Base-by-base conservation (phyloP, 768 basidiomycete species). In the Boletus sp. region DNA sequence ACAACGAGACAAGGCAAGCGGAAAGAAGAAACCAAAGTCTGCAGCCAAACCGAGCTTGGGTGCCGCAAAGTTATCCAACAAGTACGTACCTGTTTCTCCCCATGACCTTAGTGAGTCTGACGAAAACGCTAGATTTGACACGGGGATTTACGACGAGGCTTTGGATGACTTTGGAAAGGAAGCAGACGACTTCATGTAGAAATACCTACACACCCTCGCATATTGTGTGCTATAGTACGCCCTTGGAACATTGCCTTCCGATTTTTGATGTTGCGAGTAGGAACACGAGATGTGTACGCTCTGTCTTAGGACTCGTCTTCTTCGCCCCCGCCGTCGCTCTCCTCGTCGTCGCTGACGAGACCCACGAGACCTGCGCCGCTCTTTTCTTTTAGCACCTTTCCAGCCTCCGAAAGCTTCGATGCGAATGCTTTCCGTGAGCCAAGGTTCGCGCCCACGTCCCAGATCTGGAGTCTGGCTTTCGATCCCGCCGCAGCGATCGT, bases 401-500 rank as follows among this genome's bases (percentile, higher is more conserved):
- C 93, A 3, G 87, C 85, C 57, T 83, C 82, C 17, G 79, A 77
- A 32, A 99, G 74, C 70, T 95, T 92, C 7, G 80, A 72, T 0
- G 83, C 86, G 51, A 98, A 94, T 0, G 87, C 86, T 65, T 90
- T 91, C 45, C 94, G 79, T 10, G 84, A 91, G 25, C 90, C 90
- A 17, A 78, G 73, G 67, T 91, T 98, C 5, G 90, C 81, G 10
- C 85, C 90, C 38, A 96, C 81, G 64, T 99, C 96, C 96, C 96
- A 99, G 15, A 99, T 78, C 69, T 98, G 96, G 7, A 99, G 71
- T 67, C 88, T 93, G 1, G 92, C 96, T 65, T 93, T 90, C 3
- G 93, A 95, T 13, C 97, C 97, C 30, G 90, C 96, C 4, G 93
- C 94, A 3, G 95, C 96, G 44, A 99, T 71, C 8, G 91, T 97